phyloP scores from a whole-genome alignment of 2,329 filamentous ascomycete species.

The Talaromyces pinophilus region DNA sequence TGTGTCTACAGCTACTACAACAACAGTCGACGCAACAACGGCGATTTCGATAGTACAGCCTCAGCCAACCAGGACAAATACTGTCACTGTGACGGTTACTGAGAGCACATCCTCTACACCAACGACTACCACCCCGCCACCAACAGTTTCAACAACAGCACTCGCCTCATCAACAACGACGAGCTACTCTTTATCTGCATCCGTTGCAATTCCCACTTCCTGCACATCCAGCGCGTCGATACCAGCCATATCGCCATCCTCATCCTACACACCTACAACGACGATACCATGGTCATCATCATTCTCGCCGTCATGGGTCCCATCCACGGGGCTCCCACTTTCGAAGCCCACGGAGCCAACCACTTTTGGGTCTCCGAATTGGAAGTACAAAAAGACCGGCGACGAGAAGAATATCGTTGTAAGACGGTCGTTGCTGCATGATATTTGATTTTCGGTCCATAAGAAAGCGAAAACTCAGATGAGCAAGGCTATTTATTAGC shows the following conservation, averaged over 20 bases:
- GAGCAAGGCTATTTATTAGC: neutral
- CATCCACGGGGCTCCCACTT: constrained; percentile 8
- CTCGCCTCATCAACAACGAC: neutral
- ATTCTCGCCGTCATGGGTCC: constrained; percentile 10
- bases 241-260: constrained; percentile 5
- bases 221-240: neutral
- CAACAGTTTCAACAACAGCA: neutral
- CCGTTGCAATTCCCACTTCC: neutral
- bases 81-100: constrained; percentile 21
- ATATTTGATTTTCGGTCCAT: constrained; percentile 9
- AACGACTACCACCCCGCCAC: neutral
- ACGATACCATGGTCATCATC: neutral
- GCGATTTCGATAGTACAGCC: constrained; percentile 21
- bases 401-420: neutral
- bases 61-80: constrained; percentile 1
- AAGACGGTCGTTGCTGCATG: constrained; percentile 1
- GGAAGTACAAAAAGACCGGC: neutral
- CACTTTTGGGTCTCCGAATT: neutral
- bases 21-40: constrained; percentile 20
- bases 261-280: neutral
- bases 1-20: constrained; percentile 20
- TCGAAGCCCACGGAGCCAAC: neutral
- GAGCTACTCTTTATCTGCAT: constrained; percentile 3
- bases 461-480: neutral
- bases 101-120: neutral